phyloP scores from a whole-genome alignment of 768 basidiomycete species.

The Porpolomopsis calyptriformis region DNA sequence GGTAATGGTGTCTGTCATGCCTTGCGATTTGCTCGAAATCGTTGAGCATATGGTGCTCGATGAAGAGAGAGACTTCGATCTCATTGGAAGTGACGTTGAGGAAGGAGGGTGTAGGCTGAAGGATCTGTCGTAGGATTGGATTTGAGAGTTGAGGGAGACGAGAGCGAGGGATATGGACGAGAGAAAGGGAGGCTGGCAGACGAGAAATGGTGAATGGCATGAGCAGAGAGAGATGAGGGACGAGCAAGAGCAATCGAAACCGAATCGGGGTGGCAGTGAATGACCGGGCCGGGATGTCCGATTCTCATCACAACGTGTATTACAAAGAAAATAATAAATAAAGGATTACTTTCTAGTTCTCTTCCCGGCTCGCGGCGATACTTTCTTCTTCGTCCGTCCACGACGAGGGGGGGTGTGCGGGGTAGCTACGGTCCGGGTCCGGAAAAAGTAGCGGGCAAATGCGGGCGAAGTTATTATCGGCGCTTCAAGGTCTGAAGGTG shows the following conservation, averaged over 20 bases:
- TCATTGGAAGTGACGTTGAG: conserved; percentile 71
- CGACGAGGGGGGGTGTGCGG: conserved; percentile 12
- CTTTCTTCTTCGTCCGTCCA: conserved; percentile 8
- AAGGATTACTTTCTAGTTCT: too few relatives aligned
- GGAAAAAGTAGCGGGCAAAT: conserved; percentile 23
- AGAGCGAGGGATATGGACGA: conserved; percentile 67
- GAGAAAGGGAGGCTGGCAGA: conserved; percentile 59
- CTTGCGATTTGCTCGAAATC: conserved; percentile 55
- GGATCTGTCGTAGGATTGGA: conserved; percentile 57
- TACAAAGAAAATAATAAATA: too few relatives aligned
- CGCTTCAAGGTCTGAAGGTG: conserved; percentile 7
- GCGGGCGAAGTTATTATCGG: conserved; percentile 11
- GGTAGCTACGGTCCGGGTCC: conserved; percentile 21
- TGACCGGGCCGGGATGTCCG: too few relatives aligned
- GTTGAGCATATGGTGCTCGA: conserved; percentile 42
- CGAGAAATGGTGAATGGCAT: conserved; percentile 63
- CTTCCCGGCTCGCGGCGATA: too few relatives aligned
- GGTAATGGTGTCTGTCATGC: conserved; percentile 38
- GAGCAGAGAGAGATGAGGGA: too few relatives aligned
- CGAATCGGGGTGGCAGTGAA: too few relatives aligned
- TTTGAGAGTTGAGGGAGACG: conserved; percentile 49
- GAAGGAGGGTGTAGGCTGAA: conserved; percentile 55
- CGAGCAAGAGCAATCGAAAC: too few relatives aligned
- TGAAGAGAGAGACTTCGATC: conserved; percentile 68
- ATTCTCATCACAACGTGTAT: too few relatives aligned